phyloP scores from a whole-genome alignment of 202 grass and related monocot species.

The Carex arenaria region DNA sequence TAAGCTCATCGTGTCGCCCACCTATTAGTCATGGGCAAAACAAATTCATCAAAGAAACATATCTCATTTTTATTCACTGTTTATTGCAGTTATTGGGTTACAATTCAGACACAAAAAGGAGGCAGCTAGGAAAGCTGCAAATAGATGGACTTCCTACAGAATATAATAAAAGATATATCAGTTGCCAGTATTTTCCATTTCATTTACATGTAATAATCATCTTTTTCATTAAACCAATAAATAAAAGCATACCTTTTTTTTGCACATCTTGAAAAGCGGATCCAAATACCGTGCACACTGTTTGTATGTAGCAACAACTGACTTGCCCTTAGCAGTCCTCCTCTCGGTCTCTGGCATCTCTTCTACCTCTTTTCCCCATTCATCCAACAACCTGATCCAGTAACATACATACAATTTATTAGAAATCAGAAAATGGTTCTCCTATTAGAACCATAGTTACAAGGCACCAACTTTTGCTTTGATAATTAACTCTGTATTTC shows the following conservation, averaged over 20 bases:
- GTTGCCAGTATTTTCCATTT: neutral
- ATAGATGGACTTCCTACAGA: neutral
- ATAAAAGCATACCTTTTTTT: conserved; percentile 46
- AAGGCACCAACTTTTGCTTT: neutral
- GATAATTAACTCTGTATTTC: neutral
- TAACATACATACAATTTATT: neutral
- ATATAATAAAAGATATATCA: neutral
- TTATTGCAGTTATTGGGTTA: neutral
- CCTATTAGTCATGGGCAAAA: conserved; percentile 47
- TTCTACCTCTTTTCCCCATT: conserved; percentile 60
- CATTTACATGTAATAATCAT: neutral
- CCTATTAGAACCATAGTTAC: neutral
- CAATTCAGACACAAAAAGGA: neutral
- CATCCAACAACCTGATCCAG: conserved; percentile 31
- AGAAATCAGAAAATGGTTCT: neutral
- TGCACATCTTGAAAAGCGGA: conserved; percentile 64
- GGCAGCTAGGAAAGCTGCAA: neutral
- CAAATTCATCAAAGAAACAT: conserved; percentile 18
- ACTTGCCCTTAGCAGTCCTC: conserved; percentile 62
- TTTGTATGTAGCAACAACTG: conserved; percentile 51
- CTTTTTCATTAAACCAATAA: neutral
- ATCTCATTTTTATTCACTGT: neutral
- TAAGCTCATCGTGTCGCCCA: conserved; percentile 27
- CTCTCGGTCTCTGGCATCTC: conserved; percentile 60
- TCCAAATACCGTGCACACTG: conserved; percentile 66